Percentiles rank a stretch among this genome's conserved stretches.
Evolutionary conservation across 306 rosid species (phyloP).

Genomic region (Sphenostylis stenocarpa): DNA sequence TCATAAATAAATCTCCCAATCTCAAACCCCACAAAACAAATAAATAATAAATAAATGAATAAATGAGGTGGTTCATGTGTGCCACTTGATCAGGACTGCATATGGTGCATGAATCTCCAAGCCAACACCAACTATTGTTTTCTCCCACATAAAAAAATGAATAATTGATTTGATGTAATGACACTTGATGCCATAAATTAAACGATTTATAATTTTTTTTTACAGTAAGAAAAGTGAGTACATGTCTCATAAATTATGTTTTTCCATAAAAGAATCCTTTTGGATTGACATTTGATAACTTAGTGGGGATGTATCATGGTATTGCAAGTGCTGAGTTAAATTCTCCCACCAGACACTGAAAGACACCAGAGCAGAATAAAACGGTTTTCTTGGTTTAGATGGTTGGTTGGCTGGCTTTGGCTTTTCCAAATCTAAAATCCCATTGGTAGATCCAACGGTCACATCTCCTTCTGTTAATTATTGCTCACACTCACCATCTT

Average conservation of each 20-base stretch:
- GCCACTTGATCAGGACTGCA: not conserved
- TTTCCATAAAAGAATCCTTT: not conserved
- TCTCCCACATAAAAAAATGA: not conserved
- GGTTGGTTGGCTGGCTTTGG: not conserved
- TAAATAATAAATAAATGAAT: too few relatives aligned
- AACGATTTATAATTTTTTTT: too few relatives aligned
- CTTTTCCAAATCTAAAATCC: not conserved
- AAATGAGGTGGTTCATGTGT: not conserved
- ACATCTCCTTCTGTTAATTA: slow-evolving; percentile 22
- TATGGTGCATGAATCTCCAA: not conserved
- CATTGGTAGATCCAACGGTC: slow-evolving; percentile 44
- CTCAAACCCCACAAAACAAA: too few relatives aligned
- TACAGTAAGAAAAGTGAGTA: too few relatives aligned
- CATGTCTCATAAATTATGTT: too few relatives aligned
- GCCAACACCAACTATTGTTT: not conserved
- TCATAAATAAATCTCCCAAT: too few relatives aligned
- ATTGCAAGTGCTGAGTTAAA: not conserved
- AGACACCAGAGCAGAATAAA: not conserved
- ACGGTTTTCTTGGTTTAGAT: not conserved
- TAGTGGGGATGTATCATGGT: not conserved
- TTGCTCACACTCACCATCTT: slow-evolving; percentile 19
- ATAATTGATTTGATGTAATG: not conserved
- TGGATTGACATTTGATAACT: not conserved
- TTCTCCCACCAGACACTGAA: not conserved
- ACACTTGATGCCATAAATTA: too few relatives aligned